phyloP scores from a whole-genome alignment of 352 stramenopile species.

The Pythium volutum region DNA sequence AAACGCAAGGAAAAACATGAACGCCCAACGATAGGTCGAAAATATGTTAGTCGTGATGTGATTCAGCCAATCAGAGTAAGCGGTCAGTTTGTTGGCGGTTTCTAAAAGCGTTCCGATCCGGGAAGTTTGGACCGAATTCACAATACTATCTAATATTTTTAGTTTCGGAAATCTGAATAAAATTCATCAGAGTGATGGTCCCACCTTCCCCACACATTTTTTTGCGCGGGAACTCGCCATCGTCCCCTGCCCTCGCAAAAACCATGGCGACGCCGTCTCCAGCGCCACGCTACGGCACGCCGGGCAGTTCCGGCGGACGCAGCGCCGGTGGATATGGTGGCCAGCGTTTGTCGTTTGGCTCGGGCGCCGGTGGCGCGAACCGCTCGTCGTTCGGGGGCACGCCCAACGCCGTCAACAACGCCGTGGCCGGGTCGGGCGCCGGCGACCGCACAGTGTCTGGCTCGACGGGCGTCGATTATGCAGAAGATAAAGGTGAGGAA shows the following conservation, averaged over 20 bases:
- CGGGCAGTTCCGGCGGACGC: neutral
- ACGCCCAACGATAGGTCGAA: too few species aligned
- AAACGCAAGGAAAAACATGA: too few species aligned
- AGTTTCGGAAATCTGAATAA: neutral
- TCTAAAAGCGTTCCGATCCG: neutral
- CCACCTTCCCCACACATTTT: neutral
- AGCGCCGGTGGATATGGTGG: conserved; percentile 8
- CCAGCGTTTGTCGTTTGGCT: conserved; percentile 9
- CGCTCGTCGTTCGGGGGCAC: conserved; percentile 14
- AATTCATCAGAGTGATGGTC: conserved; percentile 21
- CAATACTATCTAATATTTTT: neutral
- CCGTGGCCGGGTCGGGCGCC: conserved; percentile 12
- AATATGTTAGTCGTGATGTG: too few species aligned
- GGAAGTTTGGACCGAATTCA: neutral
- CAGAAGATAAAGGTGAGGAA: conserved; percentile 47
- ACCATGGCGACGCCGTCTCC: conserved; percentile 21
- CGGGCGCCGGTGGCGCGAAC: conserved; percentile 16
- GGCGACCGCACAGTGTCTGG: conserved; percentile 24
- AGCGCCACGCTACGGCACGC: conserved; percentile 15
- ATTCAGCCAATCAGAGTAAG: too few species aligned
- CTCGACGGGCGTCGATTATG: conserved; percentile 34
- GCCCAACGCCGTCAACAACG: conserved; percentile 15
- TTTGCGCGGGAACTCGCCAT: conserved; percentile 7
- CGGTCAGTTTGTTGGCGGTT: too few species aligned
- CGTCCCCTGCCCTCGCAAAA: neutral